Evolutionary conservation across 2,329 filamentous ascomycete species (phyloP).

Genomic region (Monilinia vaccinii-corymbosi): DNA sequence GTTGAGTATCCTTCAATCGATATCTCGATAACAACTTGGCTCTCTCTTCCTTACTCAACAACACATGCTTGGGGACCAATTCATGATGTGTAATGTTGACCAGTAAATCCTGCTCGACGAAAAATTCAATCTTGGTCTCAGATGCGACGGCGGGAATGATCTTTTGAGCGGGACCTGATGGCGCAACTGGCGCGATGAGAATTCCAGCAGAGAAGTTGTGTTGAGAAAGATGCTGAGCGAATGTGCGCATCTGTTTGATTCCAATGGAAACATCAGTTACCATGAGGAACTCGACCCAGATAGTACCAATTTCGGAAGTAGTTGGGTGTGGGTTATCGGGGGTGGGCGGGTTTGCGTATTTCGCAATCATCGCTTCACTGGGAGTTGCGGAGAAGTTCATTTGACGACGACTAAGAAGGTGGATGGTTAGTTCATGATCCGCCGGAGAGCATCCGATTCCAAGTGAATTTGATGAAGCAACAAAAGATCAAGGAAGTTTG

Average conservation of each 20-base stretch:
- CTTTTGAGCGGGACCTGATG: conserved; percentile 82
- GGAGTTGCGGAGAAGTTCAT: conserved; percentile 87
- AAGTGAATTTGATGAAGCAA: conserved; percentile 7
- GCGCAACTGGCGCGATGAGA: conserved; percentile 73
- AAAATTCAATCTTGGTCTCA: conserved; percentile 80
- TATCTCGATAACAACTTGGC: conserved; percentile 76
- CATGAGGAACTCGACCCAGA: conserved; percentile 84
- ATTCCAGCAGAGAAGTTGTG: conserved; percentile 85
- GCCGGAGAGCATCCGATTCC: neutral
- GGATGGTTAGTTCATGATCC: conserved; percentile 1
- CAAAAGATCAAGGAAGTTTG: neutral
- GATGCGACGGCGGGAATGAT: conserved; percentile 70
- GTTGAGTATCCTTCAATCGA: conserved; percentile 91
- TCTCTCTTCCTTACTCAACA: conserved; percentile 89
- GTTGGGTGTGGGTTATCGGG: conserved; percentile 59
- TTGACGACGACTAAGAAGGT: conserved; percentile 55
- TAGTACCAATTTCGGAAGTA: conserved; percentile 66
- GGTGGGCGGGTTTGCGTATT: conserved; percentile 67
- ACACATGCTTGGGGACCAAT: conserved; percentile 85
- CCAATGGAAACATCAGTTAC: conserved; percentile 64
- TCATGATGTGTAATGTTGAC: conserved; percentile 99
- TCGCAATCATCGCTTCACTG: conserved; percentile 72
- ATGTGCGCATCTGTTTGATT: conserved; percentile 84
- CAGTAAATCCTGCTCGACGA: conserved; percentile 88
- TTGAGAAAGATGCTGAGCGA: conserved; percentile 71